Base-by-base conservation (phyloP, 2,329 filamentous ascomycete genomes). In the Fusarium burgessii region DNA sequence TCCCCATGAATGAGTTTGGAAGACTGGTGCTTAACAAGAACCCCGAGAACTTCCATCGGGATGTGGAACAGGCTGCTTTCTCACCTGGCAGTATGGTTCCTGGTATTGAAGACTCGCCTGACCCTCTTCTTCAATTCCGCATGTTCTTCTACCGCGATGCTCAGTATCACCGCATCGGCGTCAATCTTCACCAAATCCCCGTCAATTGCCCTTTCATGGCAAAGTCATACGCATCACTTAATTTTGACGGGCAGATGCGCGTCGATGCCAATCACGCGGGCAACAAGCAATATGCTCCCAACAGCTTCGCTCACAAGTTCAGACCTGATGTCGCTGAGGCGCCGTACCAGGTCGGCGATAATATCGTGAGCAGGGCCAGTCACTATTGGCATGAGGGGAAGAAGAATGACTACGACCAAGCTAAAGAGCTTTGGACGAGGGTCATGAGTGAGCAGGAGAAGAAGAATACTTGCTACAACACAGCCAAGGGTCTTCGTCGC, bases 121-220 rank as follows among this genome's bases (percentile, higher is more conserved):
- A 43, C 25, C 58, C 61, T 38, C 61, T 64, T 42, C 61, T 64
- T 6, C 47, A 62, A 10, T 62, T 56, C 41, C 42, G 58, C 29
- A 56, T 64, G 42, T 63, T 62, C 47, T 56, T 64, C 58, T 64
- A 64, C 23, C 58, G 58, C 6, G 47, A 62, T 7, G 42, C 58
- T 10, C 58, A 64, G 20, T 64, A 57, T 20, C 62, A 56, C 25
- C 47, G 42, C 7, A 49, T 63, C 4, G 58, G 58, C 8, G 17
- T 55, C 17, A 63, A 49, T 9, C 20, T 63, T 7, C 47, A 62
- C 17, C 60, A 63, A 6, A 46, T 54, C 15, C 60, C 60, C 0
- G 40, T 62, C 35, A 63, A 63, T 13, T 63, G 57, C 25, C 60
- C 56, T 1, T 63, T 54, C 35, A 63, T 63, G 57, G 57, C 40